Conservation (phyloP, 768 basidiomycete species). For the Tulasnella sp. region DNA sequence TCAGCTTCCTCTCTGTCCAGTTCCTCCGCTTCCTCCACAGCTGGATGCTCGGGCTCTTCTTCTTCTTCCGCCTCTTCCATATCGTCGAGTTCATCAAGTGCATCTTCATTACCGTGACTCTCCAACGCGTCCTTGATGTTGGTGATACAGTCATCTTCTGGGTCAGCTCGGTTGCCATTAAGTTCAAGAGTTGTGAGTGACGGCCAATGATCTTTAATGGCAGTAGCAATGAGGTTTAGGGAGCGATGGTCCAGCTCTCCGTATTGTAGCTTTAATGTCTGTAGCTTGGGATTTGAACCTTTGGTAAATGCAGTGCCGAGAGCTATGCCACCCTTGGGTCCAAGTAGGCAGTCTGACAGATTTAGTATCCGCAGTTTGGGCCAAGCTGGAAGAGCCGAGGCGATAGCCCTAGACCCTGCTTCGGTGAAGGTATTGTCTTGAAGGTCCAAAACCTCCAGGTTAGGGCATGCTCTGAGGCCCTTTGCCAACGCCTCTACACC, state of each 20-base stretch:
- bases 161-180: slow-evolving; percentile 53
- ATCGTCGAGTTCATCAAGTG: slow-evolving; percentile 64
- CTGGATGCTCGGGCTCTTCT: slow-evolving; percentile 21
- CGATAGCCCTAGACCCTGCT: slow-evolving; percentile 43
- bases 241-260: slow-evolving; percentile 71
- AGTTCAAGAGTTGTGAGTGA: slow-evolving; percentile 60
- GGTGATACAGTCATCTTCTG: slow-evolving; percentile 34
- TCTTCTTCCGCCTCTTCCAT: slow-evolving; percentile 55
- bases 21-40: slow-evolving; percentile 24
- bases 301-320: slow-evolving; percentile 46
- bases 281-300: slow-evolving; percentile 63
- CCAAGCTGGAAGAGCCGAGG: slow-evolving; percentile 55
- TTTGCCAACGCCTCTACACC: slow-evolving; percentile 68
- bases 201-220: slow-evolving; percentile 46
- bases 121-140: slow-evolving; percentile 31
- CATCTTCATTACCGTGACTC: slow-evolving; percentile 51
- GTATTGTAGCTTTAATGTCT: slow-evolving; percentile 74
- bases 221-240: slow-evolving; percentile 52
- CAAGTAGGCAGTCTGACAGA: slow-evolving; percentile 83
- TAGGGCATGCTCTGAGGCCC: slow-evolving; percentile 55
- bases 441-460: slow-evolving; percentile 68
- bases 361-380: slow-evolving; percentile 63
- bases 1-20: slow-evolving; percentile 28
- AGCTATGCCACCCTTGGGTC: slow-evolving; percentile 60
- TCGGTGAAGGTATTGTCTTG: slow-evolving; percentile 74